phyloP scores from a whole-genome alignment of 768 basidiomycete genomes.

The Stropharia rugosoannulata region DNA sequence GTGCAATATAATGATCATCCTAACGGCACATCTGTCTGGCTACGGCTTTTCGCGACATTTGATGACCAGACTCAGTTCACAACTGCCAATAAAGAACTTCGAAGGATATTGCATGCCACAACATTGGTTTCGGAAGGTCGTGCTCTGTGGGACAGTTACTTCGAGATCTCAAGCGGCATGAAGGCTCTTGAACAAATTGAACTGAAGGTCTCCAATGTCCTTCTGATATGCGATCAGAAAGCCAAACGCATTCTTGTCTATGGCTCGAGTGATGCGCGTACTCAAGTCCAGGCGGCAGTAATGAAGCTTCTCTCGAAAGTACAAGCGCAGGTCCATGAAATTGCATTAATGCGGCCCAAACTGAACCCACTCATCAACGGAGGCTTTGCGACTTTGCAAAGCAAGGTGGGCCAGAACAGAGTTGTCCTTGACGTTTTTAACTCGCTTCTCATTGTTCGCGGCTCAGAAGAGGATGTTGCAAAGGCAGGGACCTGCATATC shows the following conservation, averaged over 20 bases:
- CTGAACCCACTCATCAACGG: constrained; percentile 41
- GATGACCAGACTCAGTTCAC: constrained; percentile 33
- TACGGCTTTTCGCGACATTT: constrained; percentile 37
- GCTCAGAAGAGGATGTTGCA: constrained; percentile 28
- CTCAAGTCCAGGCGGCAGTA: constrained; percentile 29
- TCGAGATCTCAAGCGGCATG: constrained; percentile 39
- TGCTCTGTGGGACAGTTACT: constrained; percentile 47
- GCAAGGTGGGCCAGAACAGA: constrained; percentile 38
- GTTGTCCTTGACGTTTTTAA: constrained; percentile 41
- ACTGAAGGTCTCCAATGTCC: constrained; percentile 23
- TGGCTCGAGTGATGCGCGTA: constrained; percentile 31
- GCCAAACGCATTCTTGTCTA: constrained; percentile 36
- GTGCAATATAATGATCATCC: constrained; percentile 30
- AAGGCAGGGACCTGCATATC: constrained; percentile 25
- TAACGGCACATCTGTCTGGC: constrained; percentile 19
- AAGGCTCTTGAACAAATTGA: constrained; percentile 36
- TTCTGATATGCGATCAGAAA: constrained; percentile 40
- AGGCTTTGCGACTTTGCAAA: constrained; percentile 34
- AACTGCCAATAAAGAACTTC: constrained; percentile 34
- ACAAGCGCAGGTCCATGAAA: constrained; percentile 28
- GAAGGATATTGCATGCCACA: constrained; percentile 37
- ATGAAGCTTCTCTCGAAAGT: constrained; percentile 40
- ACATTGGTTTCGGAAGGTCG: constrained; percentile 29
- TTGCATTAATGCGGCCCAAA: constrained; percentile 22
- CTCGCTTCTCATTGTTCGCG: constrained; percentile 41